Percentiles rank a stretch among this genome's conserved stretches.
phyloP scores from a whole-genome alignment of 2,329 filamentous ascomycete genomes.

The Bertia moriformis region DNA sequence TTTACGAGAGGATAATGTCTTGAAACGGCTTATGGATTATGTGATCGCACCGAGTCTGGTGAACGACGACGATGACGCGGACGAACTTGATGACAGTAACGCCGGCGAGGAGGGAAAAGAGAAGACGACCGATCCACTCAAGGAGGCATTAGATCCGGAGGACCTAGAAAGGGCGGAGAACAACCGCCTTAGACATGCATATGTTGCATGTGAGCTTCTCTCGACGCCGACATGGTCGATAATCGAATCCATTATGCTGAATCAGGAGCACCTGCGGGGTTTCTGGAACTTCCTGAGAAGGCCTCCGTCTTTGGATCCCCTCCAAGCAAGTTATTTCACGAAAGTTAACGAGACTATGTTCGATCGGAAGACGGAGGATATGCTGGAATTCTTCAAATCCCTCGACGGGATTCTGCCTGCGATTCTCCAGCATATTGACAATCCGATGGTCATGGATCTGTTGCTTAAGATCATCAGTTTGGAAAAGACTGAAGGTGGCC shows the following conservation, averaged over 20 bases:
- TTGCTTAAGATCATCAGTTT: conserved; percentile 92
- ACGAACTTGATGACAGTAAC: conserved; percentile 19
- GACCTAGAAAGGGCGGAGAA: conserved; percentile 71
- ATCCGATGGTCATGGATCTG: conserved; percentile 95
- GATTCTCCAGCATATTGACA: conserved; percentile 87
- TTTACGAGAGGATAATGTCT: conserved; percentile 70
- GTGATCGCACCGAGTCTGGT: conserved; percentile 68
- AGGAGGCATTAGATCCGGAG: conserved; percentile 27
- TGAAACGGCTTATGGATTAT: conserved; percentile 78
- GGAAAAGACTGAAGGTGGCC: conserved; percentile 79
- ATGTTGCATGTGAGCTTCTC: conserved; percentile 80
- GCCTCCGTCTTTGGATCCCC: conserved; percentile 72
- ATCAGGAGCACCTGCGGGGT: conserved; percentile 59
- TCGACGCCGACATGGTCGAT: conserved; percentile 97
- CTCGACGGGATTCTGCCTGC: conserved; percentile 69
- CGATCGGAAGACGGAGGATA: conserved; percentile 95
- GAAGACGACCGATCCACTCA: conserved; percentile 9
- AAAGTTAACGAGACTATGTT: conserved; percentile 97
- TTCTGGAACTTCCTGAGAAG: conserved; percentile 87
- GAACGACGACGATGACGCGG: conserved; percentile 32
- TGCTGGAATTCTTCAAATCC: conserved; percentile 78
- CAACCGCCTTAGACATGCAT: conserved; percentile 83
- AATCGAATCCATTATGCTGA: conserved; percentile 79
- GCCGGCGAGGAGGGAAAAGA: conserved; percentile 7
- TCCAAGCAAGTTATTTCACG: conserved; percentile 94